phyloP scores from a whole-genome alignment of 441 rosid species.

The Brassica balearica region DNA sequence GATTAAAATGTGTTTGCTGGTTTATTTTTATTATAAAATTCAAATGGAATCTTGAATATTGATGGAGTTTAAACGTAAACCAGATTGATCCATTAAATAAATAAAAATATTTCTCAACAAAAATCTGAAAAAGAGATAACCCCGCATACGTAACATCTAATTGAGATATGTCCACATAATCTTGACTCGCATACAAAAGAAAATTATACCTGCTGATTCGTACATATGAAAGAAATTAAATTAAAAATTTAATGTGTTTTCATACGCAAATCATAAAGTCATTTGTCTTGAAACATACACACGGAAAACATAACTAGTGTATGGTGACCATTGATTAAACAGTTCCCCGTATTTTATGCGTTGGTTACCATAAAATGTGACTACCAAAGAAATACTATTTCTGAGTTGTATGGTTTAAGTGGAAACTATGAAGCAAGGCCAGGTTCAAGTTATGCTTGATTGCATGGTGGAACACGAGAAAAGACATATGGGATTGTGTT shows the following conservation, averaged over 20 bases:
- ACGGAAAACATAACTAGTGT: neutral
- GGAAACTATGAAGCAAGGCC: conserved; percentile 37
- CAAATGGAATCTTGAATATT: conserved; percentile 4
- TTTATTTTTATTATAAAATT: neutral
- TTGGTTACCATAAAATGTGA: conserved; percentile 25
- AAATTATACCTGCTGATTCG: neutral
- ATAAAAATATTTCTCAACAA: neutral
- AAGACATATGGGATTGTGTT: conserved; percentile 45
- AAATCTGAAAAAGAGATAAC: conserved; percentile 12
- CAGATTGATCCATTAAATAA: neutral
- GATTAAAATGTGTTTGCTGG: neutral
- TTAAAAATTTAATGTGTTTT: neutral
- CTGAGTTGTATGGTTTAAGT: conserved; percentile 20
- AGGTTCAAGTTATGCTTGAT: conserved; percentile 45
- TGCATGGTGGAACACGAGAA: conserved; percentile 44
- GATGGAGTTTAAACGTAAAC: neutral
- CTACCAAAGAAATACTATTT: conserved; percentile 12
- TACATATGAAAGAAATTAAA: neutral
- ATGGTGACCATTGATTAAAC: conserved; percentile 33
- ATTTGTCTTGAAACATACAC: conserved; percentile 6
- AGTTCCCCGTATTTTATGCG: conserved; percentile 23
- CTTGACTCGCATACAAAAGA: neutral
- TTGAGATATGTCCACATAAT: conserved; percentile 14
- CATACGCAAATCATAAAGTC: neutral
- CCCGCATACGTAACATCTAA: conserved; percentile 25